These are phyloP conservation scores for Phytophthora pluvialis DNA, from an alignment of 352 stramenopile species.

Conservation along the genomic window DNA sequence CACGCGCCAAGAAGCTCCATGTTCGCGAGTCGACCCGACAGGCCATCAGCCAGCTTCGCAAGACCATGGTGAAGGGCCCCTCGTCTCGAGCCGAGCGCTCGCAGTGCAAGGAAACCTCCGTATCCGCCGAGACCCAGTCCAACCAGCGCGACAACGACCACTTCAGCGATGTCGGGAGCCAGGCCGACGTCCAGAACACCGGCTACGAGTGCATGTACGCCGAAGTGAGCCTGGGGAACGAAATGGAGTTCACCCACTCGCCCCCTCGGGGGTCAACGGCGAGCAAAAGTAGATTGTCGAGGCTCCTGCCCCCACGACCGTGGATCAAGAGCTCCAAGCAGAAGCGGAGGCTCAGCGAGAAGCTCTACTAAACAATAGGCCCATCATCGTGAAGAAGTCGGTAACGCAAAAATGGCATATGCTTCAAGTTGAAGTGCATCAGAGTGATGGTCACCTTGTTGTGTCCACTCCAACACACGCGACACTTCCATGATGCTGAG, in stretches of 20 bases:
- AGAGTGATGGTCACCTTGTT: too few relatives aligned
- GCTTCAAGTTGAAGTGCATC: background rate
- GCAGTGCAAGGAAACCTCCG: background rate
- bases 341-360: slow-evolving; percentile 10
- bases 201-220: slow-evolving; percentile 33
- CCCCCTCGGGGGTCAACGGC: background rate
- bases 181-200: slow-evolving; percentile 5
- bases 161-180: background rate
- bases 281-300: slow-evolving; percentile 14
- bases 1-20: slow-evolving; percentile 31
- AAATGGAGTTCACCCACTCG: slow-evolving; percentile 9
- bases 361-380: slow-evolving; percentile 13
- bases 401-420: too few relatives aligned
- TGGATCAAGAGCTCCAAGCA: slow-evolving; percentile 31
- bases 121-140: background rate
- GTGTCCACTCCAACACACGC: too few relatives aligned
- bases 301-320: slow-evolving; percentile 19
- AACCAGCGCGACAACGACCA: slow-evolving; percentile 24
- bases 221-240: slow-evolving; percentile 20
- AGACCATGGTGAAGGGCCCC: slow-evolving; percentile 13
- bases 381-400: slow-evolving; percentile 9
- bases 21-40: slow-evolving; percentile 33
- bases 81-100: slow-evolving; percentile 4
- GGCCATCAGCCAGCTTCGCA: slow-evolving; percentile 31
- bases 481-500: too few relatives aligned